Base-by-base conservation (phyloP, 805 yeast genomes). In the Wickerhamomyces bovis region DNA sequence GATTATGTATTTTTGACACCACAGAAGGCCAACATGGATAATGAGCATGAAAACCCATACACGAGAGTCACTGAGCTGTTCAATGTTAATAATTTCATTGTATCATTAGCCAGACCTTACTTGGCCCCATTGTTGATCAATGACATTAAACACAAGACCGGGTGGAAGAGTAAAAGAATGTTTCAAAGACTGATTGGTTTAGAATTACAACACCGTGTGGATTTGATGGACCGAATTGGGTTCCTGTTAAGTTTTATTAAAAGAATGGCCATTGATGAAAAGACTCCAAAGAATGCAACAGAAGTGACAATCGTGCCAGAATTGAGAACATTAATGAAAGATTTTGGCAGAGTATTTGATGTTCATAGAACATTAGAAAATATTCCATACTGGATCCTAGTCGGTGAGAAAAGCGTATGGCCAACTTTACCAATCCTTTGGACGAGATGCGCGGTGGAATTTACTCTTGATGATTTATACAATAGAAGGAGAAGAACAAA, bases 391-490 rank as follows among this genome's bases (percentile, higher is more conserved):
- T 92, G 97, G 95, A 80, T 89, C 13, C 69, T 77, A 44, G 88
- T 90, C 28, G 99, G 99, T 6, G 97, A 92, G 63, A 72, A 85
- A 52, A 85, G 96, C 39, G 89, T 89, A 2, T 94, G 98, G 98
- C 95, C 96, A 1, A 77, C 88, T 44, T 72, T 88, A 50, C 88
- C 96, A 0, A 69, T 89, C 33, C 71, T 94, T 26, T 83, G 89
- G 80, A 85, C 96, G 1, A 71, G 99, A 41, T 87, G 97, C 57
- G 81, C 90, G 1, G 85, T 92, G 45, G 99, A 92, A 69, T 88
- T 85, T 66, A 85, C 89, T 22, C 70, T 92, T 46, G 96, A 90
- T 62, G 88, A 84, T 62, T 76, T 78, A 57, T 86, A 77, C 62
- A 54, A 56, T 44, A 63, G 63, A 52, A 58, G 64, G 45, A 61